Base-by-base conservation (phyloP, 2,329 filamentous ascomycete species). In the Ophiostoma piceae region DNA sequence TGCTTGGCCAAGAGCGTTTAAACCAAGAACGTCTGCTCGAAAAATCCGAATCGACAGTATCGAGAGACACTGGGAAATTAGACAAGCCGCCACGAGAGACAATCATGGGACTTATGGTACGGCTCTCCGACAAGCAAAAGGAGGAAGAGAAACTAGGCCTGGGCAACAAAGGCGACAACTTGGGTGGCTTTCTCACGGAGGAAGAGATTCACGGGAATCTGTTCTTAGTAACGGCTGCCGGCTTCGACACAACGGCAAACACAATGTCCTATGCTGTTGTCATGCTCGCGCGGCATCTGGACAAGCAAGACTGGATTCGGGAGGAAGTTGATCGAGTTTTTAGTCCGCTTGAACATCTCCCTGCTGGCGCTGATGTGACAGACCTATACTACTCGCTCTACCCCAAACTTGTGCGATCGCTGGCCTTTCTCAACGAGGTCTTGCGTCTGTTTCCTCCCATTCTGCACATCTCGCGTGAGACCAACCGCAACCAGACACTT, bases 141-240 rank as follows among this genome's bases (percentile, higher is more conserved):
- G 39, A 66, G 22, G 39, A 66, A 39, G 19, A 66, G 62, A 73
- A 74, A 41, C 73, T 47, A 2, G 70, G 57, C 2, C 16, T 29
- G 12, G n/a, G 22, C 2, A 22, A 19, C 5, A 22, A 47, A 22
- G 26, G 41, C 70, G 66, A 57, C 6, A 51, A 11, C 8, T 16
- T n/a, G 16, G 57, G 12, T 5, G 39, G 66, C 32, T 22, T 6
- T 72, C 51, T 71, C 29, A 67, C 69, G 3, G 4, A 81, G 39
- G 7, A 84, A 75, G 1, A 73, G 65, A 65, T 80, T 76, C 47
- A 64, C 35, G 71, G 70, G 39, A 72, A 72, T 39, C 85, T 77
- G 73, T 87, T 85, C 69, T 83, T 82, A 9, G 76, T 76, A 3
- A 87, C 74, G 84, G 84, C 86, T 2, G 80, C 78, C 74, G 87